Base-by-base conservation (phyloP, 176 grass and related monocot species). In the Oryza officinalis region DNA sequence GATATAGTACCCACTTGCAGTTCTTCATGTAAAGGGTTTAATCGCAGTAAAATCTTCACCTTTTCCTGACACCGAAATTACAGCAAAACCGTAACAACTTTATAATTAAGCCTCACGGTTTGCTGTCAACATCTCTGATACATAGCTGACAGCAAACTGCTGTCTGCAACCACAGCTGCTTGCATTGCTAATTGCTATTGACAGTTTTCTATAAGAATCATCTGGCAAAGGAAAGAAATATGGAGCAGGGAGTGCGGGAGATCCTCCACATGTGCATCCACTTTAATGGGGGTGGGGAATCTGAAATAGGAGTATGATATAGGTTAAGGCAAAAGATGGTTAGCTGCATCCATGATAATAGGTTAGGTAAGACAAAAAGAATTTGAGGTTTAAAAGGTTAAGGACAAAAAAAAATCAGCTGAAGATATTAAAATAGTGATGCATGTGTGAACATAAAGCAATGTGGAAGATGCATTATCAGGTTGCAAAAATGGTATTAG, bases 201-300 rank as follows among this genome's bases (percentile, higher is more conserved):
- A 22, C 20, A 57, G 52, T 22, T 50, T 11, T 50, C 47, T 50
- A 50, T 1, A 50, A 17, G 47, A 50, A 50, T 50, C 13, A 50
- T 50, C 15, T 18, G 15, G 18, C 27, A 47, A 35, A 27, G 82
- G 30, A 57, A 77, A 30, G 9, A 15, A 0, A 1, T 5, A 17
- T n/a, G 9, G 57, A 61, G n/a, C 57, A 61, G 6, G 0, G 7
- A 40, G 44, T 4, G 15, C 8, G 32, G 28, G 67, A 72, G 23
- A 72, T 81, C 67, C 22, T 81, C 17, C 47, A 22, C 79, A 60
- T 71, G 67, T 71, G 73, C 18, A 76, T 14, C 30, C 73, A 31
- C 46, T 18, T 2, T 54, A 26, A 35, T 54, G 35, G 23, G 64
- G n/a, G 43, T 13, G 13, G 13, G 6, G 50, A 22, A 57, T 57